Evolutionary conservation across 495 filamentous ascomycete genomes (phyloP), one percentile per base, ranked within the genome.

Genomic region (Penicillium silybi): DNA sequence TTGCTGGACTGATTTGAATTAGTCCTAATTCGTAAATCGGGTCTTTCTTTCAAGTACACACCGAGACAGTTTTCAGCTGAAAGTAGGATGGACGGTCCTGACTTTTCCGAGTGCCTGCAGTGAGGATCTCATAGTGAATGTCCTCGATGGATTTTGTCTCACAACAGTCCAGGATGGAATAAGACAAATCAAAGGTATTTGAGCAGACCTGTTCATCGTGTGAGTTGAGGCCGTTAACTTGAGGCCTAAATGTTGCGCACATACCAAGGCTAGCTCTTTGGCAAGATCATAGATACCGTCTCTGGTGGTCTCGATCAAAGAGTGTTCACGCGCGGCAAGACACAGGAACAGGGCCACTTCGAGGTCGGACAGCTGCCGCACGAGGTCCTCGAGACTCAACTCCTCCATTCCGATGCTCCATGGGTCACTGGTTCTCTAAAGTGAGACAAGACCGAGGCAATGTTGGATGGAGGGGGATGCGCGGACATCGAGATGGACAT

Each of bases 341-440:
- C 84, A 92, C 44, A 97, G 76, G 18, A 97, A 77, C 11, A 86
- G 71, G 22, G 93, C 93, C 38, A 98, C 81, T 69, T 96, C 92
- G 41, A 97, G 77, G 69, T 96, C 93, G 48, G 87, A 90, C 38
- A 97, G 74, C 41, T 78, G 75, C 65, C 87, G 85, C 46, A 91
- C 75, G 66, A 84, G 81, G 19, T 81, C 74, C 46, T 82, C 69
- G 41, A 92, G 72, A 38, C 64, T 65, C 62, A 71, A 67, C 54
- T 82, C 70, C 65, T 84, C 83, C 87, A 89, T 89, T 41, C 37
- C 59, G 43, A 27, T 23, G 42, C 50, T 45, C 50, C 50, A 61
- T 61, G 6, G 35, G 37, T 19, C 23, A 48, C 20, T 3, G 25
- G 42, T 15, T 40, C 18, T 40, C 44, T 35, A 25, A 6, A 16